Evolutionary conservation across 352 stramenopile genomes (phyloP).

Genomic region (Phytopythium cucurbitacearum): DNA sequence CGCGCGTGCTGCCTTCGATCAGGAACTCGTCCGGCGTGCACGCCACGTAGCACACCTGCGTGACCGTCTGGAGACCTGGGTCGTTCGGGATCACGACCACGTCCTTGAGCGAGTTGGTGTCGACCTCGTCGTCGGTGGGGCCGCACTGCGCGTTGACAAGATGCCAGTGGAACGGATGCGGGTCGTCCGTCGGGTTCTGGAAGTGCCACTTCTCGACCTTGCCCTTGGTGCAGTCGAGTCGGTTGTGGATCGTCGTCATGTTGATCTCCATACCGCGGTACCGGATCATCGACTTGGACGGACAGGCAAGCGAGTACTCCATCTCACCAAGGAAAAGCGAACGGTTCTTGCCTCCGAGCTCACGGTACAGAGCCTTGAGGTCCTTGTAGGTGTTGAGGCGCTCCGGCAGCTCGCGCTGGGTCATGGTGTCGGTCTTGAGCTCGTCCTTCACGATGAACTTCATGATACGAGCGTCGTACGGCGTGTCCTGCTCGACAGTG

Average conservation of each 20-base stretch:
- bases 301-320: conserved; percentile 34
- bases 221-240: conserved; percentile 52
- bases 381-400: conserved; percentile 41
- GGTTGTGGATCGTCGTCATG: conserved; percentile 30
- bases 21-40: conserved; percentile 72
- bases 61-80: conserved; percentile 29
- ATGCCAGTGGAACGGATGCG: conserved; percentile 77
- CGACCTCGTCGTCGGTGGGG: conserved; percentile 43
- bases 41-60: conserved; percentile 71
- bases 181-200: conserved; percentile 71
- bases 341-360: conserved; percentile 46
- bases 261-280: conserved; percentile 56
- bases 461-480: conserved; percentile 44
- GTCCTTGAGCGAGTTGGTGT: conserved; percentile 67
- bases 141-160: conserved; percentile 72
- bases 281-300: conserved; percentile 28
- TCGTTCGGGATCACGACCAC: conserved; percentile 70
- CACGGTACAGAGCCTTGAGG: conserved; percentile 39
- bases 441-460: conserved; percentile 31
- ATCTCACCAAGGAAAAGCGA: conserved; percentile 56
- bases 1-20: conserved; percentile 40
- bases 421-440: conserved; percentile 34
- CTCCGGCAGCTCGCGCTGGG: conserved; percentile 22
- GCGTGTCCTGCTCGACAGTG: conserved; percentile 29
- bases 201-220: conserved; percentile 81